A percentile compares a stretch with the other conserved stretches of the same genome.
Evolutionary conservation across 306 rosid genomes (phyloP).

Genomic region (Sicyos baderoa): DNA sequence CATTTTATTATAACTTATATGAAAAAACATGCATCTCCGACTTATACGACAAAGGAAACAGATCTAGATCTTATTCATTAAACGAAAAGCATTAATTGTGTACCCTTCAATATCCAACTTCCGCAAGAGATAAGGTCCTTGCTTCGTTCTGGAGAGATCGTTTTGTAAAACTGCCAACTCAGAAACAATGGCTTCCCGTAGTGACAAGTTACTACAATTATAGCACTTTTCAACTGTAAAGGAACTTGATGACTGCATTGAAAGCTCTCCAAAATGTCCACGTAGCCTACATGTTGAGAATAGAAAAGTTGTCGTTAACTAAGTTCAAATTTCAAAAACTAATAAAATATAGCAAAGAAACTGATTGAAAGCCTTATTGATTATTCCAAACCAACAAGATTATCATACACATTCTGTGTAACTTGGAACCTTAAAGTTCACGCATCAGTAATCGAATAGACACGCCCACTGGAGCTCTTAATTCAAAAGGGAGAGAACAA

Average conservation of each 20-base stretch:
- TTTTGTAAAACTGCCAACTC: constrained; percentile 53
- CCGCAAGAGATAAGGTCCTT: constrained; percentile 65
- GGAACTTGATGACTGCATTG: constrained; percentile 57
- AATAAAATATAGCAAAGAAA: background rate
- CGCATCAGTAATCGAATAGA: background rate
- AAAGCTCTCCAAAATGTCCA: constrained; percentile 71
- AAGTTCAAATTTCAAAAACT: background rate
- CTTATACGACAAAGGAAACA: no score
- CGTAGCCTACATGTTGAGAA: constrained; percentile 50
- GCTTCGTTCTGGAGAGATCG: constrained; percentile 78
- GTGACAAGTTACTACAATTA: constrained; percentile 51
- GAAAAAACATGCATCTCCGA: no score
- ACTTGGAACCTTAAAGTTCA: background rate
- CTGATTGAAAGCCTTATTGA: background rate
- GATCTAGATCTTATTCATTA: no score
- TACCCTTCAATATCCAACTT: constrained; percentile 57
- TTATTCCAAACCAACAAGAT: background rate
- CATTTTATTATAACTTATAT: no score
- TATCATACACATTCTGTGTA: background rate
- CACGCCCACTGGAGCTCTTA: background rate
- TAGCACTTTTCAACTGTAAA: constrained; percentile 79
- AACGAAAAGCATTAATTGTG: no score
- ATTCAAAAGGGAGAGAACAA: background rate
- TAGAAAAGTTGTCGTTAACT: constrained; percentile 2
- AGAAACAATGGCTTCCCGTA: constrained; percentile 68